These are phyloP conservation scores for Paramyrothecium roridum DNA, from an alignment of 2,329 filamentous ascomycete species.

Conservation along the genomic window DNA sequence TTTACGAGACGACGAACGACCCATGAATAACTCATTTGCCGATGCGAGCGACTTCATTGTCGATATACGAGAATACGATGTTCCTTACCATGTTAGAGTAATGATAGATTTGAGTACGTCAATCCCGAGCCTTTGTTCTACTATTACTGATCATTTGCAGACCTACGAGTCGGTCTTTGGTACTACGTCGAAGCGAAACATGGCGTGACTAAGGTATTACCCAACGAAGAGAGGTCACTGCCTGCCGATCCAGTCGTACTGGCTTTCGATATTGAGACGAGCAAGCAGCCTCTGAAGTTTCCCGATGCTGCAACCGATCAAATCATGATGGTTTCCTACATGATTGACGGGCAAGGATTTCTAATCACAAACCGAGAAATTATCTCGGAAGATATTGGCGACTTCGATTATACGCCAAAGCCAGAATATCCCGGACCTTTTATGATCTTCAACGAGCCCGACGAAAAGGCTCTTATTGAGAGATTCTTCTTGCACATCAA, in stretches of 20 bases:
- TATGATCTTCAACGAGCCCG: constrained; percentile 96
- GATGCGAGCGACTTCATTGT: constrained; percentile 97
- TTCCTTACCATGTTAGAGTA: constrained; percentile 98
- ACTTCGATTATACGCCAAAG: constrained; percentile 97
- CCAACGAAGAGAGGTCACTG: constrained; percentile 81
- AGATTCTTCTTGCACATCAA: constrained; percentile 96
- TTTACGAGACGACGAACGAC: constrained; percentile 74
- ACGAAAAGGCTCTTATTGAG: constrained; percentile 84
- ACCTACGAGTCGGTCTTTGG: constrained; percentile 95
- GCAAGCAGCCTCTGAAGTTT: constrained; percentile 93
- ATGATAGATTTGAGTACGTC: constrained; percentile 82
- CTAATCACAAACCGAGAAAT: constrained; percentile 97
- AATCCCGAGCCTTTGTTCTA: not conserved
- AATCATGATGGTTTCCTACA: constrained; percentile 99
- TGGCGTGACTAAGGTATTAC: constrained; percentile 76
- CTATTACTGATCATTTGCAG: constrained; percentile 42
- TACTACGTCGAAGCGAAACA: constrained; percentile 95
- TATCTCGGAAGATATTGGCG: constrained; percentile 92
- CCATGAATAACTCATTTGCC: constrained; percentile 69
- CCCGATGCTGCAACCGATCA: constrained; percentile 93
- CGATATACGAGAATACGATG: constrained; percentile 98
- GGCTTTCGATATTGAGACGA: constrained; percentile 99
- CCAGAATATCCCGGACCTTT: constrained; percentile 94
- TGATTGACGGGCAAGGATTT: constrained; percentile 98
- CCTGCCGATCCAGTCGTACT: constrained; percentile 96